Percentiles rank a stretch among this genome's conserved stretches.
Conservation (phyloP, 768 basidiomycete genomes). For the Royoungia palumana region DNA sequence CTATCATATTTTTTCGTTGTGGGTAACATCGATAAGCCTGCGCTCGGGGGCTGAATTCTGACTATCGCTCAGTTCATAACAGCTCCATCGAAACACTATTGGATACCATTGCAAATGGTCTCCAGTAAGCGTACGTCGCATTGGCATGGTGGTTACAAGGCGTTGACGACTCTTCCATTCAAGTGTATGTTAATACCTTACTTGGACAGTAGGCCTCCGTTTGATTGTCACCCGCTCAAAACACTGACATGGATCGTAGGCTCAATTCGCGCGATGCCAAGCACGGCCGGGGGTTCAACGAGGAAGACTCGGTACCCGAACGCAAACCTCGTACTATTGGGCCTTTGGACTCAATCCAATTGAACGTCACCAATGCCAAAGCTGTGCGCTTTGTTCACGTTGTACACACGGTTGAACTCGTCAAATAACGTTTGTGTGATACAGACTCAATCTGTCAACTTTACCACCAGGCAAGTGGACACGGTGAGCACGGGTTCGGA, state of each 20-base stretch:
- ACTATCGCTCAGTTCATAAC: slow-evolving; percentile 20
- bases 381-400: slow-evolving; percentile 7
- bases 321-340: neutral
- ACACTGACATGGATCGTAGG: slow-evolving; percentile 12
- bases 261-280: slow-evolving; percentile 23
- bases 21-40: neutral
- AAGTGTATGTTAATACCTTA: slow-evolving; percentile 29
- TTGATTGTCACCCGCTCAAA: neutral
- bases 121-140: slow-evolving; percentile 19
- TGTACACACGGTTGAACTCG: neutral
- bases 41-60: neutral
- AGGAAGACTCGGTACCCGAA: slow-evolving; percentile 18
- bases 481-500: slow-evolving; percentile 5
- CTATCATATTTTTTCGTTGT: slow-evolving; percentile 18
- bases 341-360: slow-evolving; percentile 7
- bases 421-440: neutral
- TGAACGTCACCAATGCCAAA: slow-evolving; percentile 14
- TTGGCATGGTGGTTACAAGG: neutral
- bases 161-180: neutral
- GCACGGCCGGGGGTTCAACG: slow-evolving; percentile 21
- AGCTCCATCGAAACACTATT: slow-evolving; percentile 19
- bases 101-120: slow-evolving; percentile 30
- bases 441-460: slow-evolving; percentile 18
- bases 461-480: slow-evolving; percentile 2
- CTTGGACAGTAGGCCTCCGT: slow-evolving; percentile 21